Percentiles rank a stretch among this genome's conserved stretches.
Conservation (phyloP, 805 yeast species). For the Myxozyma lipomycoides region DNA sequence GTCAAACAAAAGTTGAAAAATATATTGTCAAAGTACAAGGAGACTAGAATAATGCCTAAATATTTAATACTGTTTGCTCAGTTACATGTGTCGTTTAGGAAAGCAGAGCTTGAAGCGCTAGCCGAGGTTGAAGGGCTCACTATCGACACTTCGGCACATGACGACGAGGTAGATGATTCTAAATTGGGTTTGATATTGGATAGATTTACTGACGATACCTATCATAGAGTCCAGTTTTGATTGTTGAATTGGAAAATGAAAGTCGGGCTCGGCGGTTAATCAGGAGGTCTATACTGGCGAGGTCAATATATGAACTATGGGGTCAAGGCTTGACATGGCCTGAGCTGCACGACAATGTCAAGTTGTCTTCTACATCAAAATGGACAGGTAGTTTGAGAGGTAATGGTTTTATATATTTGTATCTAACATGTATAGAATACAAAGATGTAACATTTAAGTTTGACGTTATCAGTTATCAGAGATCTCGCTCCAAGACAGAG, state of each 20-base stretch:
- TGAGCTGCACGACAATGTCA: slow-evolving; percentile 53
- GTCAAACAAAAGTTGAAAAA: no score
- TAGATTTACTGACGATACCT: not conserved
- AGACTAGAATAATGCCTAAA: slow-evolving; percentile 48
- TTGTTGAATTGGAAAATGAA: slow-evolving; percentile 63
- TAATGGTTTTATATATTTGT: not conserved
- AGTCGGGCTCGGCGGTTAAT: slow-evolving; percentile 62
- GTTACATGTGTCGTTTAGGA: slow-evolving; percentile 70
- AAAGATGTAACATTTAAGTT: slow-evolving; percentile 64
- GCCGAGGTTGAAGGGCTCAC: slow-evolving; percentile 59
- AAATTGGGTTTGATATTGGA: not conserved
- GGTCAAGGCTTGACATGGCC: slow-evolving; percentile 60
- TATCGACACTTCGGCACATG: slow-evolving; percentile 54
- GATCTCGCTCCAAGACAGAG: slow-evolving; percentile 50
- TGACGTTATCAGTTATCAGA: slow-evolving; percentile 73
- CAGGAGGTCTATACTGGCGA: slow-evolving; percentile 61
- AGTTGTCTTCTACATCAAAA: slow-evolving; percentile 34
- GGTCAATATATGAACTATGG: slow-evolving; percentile 81
- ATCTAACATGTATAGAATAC: slow-evolving; percentile 33
- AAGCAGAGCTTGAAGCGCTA: slow-evolving; percentile 77
- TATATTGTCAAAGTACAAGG: no score
- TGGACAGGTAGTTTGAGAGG: slow-evolving; percentile 15
- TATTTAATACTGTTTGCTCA: slow-evolving; percentile 85
- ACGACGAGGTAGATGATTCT: slow-evolving; percentile 39
- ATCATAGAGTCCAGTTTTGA: slow-evolving; percentile 57